A percentile compares a stretch with the other conserved stretches of the same genome.
phyloP scores from a whole-genome alignment of 2,329 filamentous ascomycete genomes.

The Tolypocladium ophioglossoides region DNA sequence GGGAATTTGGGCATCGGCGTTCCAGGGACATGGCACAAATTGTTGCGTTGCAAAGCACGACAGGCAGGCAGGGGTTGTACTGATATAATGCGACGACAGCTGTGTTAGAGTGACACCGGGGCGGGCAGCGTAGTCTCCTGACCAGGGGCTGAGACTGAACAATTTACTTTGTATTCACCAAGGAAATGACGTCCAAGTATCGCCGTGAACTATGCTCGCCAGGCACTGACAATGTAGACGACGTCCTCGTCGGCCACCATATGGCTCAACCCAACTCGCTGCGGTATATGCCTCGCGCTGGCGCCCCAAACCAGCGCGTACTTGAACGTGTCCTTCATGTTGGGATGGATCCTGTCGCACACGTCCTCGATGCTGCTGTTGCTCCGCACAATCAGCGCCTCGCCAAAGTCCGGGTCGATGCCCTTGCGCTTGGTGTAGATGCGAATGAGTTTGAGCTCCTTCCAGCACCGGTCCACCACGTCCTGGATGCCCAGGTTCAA shows the following conservation, averaged over 20 bases:
- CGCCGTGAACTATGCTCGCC: conserved; percentile 39
- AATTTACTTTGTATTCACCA: neutral
- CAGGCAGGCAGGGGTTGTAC: conserved; percentile 11
- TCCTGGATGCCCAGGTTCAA: conserved; percentile 87
- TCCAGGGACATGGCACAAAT: neutral
- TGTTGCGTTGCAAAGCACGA: neutral
- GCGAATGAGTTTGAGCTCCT: conserved; percentile 79
- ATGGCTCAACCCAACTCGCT: conserved; percentile 82
- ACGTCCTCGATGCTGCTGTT: conserved; percentile 93
- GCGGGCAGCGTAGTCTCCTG: neutral
- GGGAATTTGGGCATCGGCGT: conserved; percentile 2
- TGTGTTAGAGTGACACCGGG: neutral
- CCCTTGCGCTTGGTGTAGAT: conserved; percentile 98
- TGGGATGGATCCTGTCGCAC: conserved; percentile 89
- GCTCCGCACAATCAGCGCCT: conserved; percentile 84
- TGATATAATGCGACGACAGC: conserved; percentile 17
- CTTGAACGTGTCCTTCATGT: conserved; percentile 96
- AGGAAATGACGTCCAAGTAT: neutral
- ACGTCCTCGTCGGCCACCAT: conserved; percentile 61
- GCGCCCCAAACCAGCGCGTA: conserved; percentile 97
- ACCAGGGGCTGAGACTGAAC: neutral
- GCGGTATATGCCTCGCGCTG: conserved; percentile 87
- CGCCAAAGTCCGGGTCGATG: conserved; percentile 74
- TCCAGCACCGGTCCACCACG: conserved; percentile 91
- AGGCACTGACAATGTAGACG: conserved; percentile 56